Percentiles rank a stretch among this genome's conserved stretches.
Evolutionary conservation across 176 grass and related monocot genomes (phyloP).

Genomic region (Stipa capillata): DNA sequence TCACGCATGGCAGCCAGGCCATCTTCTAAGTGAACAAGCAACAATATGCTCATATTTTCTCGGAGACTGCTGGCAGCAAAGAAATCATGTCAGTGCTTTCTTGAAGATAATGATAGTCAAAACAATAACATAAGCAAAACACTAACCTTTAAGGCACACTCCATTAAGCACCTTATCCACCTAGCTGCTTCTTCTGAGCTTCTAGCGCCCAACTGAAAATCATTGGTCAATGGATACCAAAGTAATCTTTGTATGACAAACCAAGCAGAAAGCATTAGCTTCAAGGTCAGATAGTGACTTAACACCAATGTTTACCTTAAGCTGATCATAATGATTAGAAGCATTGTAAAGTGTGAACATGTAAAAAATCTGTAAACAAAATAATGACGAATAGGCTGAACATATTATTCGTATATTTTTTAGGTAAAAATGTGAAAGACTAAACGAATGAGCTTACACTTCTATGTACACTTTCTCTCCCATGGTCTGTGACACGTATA

Average conservation of each 20-base stretch:
- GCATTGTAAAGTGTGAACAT: slow-evolving; percentile 89
- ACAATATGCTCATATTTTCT: slow-evolving; percentile 63
- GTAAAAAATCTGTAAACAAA: slow-evolving; percentile 66
- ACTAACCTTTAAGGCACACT: slow-evolving; percentile 64
- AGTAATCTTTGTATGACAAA: not conserved
- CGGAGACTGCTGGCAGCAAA: slow-evolving; percentile 25
- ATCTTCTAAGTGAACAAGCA: slow-evolving; percentile 68
- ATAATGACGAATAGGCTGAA: not conserved
- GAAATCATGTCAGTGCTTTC: slow-evolving; percentile 25
- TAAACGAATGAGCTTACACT: slow-evolving; percentile 44
- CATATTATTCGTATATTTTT: not conserved
- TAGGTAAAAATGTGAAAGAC: slow-evolving; percentile 3
- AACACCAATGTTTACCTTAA: slow-evolving; percentile 54
- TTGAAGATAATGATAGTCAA: slow-evolving; percentile 8
- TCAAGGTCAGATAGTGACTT: not conserved
- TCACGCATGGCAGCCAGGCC: too few species aligned
- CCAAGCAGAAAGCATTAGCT: slow-evolving; percentile 11
- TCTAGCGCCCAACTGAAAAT: slow-evolving; percentile 83
- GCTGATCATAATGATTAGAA: slow-evolving; percentile 76
- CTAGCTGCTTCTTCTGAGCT: slow-evolving; percentile 96
- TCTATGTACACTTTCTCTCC: slow-evolving; percentile 82
- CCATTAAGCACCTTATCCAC: slow-evolving; percentile 83
- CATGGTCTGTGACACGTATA: slow-evolving; percentile 84
- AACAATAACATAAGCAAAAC: slow-evolving; percentile 25
- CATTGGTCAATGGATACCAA: slow-evolving; percentile 3